Evolutionary conservation across 768 basidiomycete species (phyloP), one percentile per base, ranked within the genome.

Genomic region (Harrya chromipes): DNA sequence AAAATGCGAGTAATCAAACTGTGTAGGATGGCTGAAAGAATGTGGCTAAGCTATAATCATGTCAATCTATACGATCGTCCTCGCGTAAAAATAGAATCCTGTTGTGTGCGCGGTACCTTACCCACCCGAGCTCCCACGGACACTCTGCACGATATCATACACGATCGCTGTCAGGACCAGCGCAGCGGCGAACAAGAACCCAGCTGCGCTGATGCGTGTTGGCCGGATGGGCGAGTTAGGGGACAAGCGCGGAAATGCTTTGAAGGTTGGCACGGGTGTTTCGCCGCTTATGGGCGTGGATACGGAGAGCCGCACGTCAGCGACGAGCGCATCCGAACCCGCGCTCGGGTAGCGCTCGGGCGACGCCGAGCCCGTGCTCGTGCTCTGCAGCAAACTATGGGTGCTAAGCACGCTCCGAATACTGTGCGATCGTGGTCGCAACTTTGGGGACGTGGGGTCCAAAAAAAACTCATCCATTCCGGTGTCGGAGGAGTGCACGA

Each of bases 401-500:
- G 21, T 12, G 14, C 47, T 16, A 4, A 58, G 33, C 6, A 34
- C 49, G 1, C 44, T 49, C 31, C 51, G 49, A 27, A 53, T 31
- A 21, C 53, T 43, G 3, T 45, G 53, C 21, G 53, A 39, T 19
- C 45, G 53, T 21, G 53, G 36, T 19, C 38, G 46, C 4, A 43
- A 19, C 11, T 35, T 40, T 2, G 43, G 36, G 4, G 57, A 53
- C 6, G 53, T 16, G 1, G 53, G 12, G 44, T 47, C 12, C 40
- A 61, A 19, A 17, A 61, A 31, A 34, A 61, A 61, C 23, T 59
- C 60, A 7, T 61, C 60, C 60, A 61, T 61, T 10, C 60, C 60
- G 10, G 49, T 37, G 10, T 24, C 26, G 19, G 60, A 51, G 21
- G 53, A 51, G 43, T 53, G 60, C 26, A 23, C 45, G 9, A 59